Conservation (phyloP, 768 basidiomycete genomes). For the Leccinum obscurum region DNA sequence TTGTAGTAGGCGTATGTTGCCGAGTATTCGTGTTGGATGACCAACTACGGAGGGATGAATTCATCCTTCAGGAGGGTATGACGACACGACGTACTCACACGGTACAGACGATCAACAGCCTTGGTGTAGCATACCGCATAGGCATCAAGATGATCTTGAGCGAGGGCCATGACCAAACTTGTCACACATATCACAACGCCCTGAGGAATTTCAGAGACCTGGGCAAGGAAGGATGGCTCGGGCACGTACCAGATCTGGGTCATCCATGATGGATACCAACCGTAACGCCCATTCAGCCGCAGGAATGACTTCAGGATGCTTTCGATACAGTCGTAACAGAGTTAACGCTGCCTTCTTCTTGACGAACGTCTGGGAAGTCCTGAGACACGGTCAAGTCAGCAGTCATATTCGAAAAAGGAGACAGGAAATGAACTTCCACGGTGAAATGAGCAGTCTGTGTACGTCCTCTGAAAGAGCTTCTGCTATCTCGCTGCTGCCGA, state of each 20-base stretch:
- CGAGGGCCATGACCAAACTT: constrained; percentile 89
- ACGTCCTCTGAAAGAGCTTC: constrained; percentile 93
- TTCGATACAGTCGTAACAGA: constrained; percentile 88
- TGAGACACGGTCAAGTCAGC: constrained; percentile 34
- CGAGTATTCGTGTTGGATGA: constrained; percentile 88
- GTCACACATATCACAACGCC: constrained; percentile 95
- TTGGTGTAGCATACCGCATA: constrained; percentile 93
- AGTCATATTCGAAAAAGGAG: constrained; percentile 8
- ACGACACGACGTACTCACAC: constrained; percentile 45
- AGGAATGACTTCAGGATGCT: constrained; percentile 92
- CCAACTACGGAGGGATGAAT: constrained; percentile 52
- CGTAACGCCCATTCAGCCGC: constrained; percentile 95
- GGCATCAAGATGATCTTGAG: constrained; percentile 90
- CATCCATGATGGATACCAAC: constrained; percentile 95
- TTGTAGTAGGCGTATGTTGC: constrained; percentile 96
- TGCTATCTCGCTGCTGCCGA: constrained; percentile 98
- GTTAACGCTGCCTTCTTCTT: constrained; percentile 99
- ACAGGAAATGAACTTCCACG: constrained; percentile 52
- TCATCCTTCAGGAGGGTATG: neutral
- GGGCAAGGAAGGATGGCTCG: neutral
- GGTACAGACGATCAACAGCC: constrained; percentile 85
- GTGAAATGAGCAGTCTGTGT: constrained; percentile 90
- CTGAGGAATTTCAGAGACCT: constrained; percentile 39
- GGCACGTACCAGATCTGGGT: constrained; percentile 71
- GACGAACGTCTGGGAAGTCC: constrained; percentile 92